Evolutionary conservation across 805 yeast species (phyloP).

Genomic region (Suhomyces prunicola): DNA sequence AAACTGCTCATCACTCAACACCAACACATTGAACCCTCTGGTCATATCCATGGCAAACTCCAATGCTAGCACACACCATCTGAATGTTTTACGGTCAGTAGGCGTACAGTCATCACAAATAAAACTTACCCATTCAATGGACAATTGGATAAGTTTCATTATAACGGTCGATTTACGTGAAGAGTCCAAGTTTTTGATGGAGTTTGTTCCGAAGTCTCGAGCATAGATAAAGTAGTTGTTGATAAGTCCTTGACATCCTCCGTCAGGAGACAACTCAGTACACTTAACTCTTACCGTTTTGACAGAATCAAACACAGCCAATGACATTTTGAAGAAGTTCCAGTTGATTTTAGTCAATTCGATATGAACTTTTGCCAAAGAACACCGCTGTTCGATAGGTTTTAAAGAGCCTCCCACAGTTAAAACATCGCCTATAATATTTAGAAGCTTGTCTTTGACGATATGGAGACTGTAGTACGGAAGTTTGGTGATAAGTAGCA

Average conservation of each 20-base stretch:
- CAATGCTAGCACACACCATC: conserved; percentile 94
- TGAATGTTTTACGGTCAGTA: conserved; percentile 82
- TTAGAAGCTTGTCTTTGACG: conserved; percentile 55
- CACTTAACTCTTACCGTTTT: conserved; percentile 53
- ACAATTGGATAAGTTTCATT: conserved; percentile 65
- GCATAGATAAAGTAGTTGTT: conserved; percentile 74
- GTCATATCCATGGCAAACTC: conserved; percentile 97
- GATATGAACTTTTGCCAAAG: conserved; percentile 66
- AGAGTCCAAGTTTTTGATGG: conserved; percentile 61
- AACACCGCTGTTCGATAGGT: conserved; percentile 63
- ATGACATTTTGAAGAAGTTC: conserved; percentile 63
- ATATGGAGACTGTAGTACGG: conserved; percentile 55
- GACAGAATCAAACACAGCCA: conserved; percentile 61
- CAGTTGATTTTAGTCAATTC: conserved; percentile 67
- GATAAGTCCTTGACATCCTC: conserved; percentile 70
- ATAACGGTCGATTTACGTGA: conserved; percentile 65
- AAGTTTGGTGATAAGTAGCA: conserved; percentile 66
- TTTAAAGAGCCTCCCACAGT: conserved; percentile 31
- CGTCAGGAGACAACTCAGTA: conserved; percentile 45
- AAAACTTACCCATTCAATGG: conserved; percentile 89
- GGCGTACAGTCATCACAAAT: conserved; percentile 94
- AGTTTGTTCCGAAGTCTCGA: conserved; percentile 75
- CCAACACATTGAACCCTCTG: conserved; percentile 80
- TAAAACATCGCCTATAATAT: conserved; percentile 53
- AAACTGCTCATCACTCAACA: conserved; percentile 76